Evolutionary conservation across 2,329 filamentous ascomycete species (phyloP), one percentile per base, ranked within the genome.

Genomic region (Penicillium sp.): DNA sequence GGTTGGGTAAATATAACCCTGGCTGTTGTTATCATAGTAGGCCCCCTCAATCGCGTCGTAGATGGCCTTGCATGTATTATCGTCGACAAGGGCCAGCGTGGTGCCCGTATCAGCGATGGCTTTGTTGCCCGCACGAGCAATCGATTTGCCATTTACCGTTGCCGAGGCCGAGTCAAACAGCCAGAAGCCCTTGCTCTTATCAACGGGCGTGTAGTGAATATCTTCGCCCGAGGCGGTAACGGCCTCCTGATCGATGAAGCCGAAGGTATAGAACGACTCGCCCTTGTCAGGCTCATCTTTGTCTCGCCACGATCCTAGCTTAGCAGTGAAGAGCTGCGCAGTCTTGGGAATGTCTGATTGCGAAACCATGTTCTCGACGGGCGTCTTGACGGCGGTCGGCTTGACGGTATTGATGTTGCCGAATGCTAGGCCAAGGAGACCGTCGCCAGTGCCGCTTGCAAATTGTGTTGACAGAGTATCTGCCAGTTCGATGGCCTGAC

Each of bases 91-190:
- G 1, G 84, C 84, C 52, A 91, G 81, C 0, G 88, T 89, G 34
- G 88, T 90, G 57, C 88, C 89, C 0, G 89, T 91, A 71, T 91
- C 89, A 37, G 84, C 86, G 65, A 91, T 90, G 49, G 88, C 87
- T 34, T 78, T 86, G 75, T 90, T 90, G 50, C 79, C 81, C 3
- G 76, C 70, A 10, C 82, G 79, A 1, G 75, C 51, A 31, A 87
- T 73, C 1, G 76, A 78, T 60, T 83, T 78, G 58, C 84, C 86
- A 64, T 86, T 86, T 63, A 91, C 78, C 0, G 79, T 81, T 22
- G 82, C 82, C 0, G 82, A 84, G 7, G 81, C 75, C 1, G 86
- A 89, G 5, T 80, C 70, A 70, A 91, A 85, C 72, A 83, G 78
- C 89, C 88, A 92, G 78, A 90, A 90, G 22, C 89, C 89, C 57